A percentile compares a stretch with the other conserved stretches of the same genome.
Conservation (phyloP, 2,329 filamentous ascomycete species). For the Exophiala aquamarina region DNA sequence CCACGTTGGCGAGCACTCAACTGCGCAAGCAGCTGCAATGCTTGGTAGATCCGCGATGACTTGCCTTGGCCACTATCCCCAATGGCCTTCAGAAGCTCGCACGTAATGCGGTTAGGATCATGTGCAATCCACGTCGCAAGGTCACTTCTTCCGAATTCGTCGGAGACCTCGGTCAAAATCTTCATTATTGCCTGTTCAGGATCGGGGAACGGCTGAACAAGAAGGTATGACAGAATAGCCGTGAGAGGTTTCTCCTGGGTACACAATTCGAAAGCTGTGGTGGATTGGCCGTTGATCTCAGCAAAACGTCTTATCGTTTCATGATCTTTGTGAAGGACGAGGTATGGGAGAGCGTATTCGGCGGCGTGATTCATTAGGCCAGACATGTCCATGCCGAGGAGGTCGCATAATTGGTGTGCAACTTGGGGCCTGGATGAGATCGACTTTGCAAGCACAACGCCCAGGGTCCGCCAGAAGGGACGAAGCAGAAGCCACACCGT, state of each 20-base stretch:
- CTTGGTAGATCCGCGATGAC: slow-evolving; percentile 58
- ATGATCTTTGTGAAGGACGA: slow-evolving; percentile 74
- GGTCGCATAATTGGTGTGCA: slow-evolving; percentile 73
- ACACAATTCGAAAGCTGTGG: slow-evolving; percentile 61
- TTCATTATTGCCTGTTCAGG: slow-evolving; percentile 67
- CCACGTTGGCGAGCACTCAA: slow-evolving; percentile 50
- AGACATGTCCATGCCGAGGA: slow-evolving; percentile 69
- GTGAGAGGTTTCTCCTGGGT: slow-evolving; percentile 57
- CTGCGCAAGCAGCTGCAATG: slow-evolving; percentile 50
- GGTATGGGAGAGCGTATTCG: slow-evolving; percentile 77
- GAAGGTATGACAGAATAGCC: slow-evolving; percentile 57
- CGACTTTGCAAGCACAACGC: slow-evolving; percentile 79
- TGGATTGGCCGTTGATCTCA: slow-evolving; percentile 58
- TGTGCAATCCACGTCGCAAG: slow-evolving; percentile 69
- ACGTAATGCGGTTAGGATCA: slow-evolving; percentile 72
- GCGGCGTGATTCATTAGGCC: slow-evolving; percentile 76
- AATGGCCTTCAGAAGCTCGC: slow-evolving; percentile 78
- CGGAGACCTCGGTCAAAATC: slow-evolving; percentile 66
- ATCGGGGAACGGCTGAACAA: slow-evolving; percentile 63
- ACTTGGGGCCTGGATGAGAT: slow-evolving; percentile 78
- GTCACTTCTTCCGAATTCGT: slow-evolving; percentile 66
- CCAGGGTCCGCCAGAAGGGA: slow-evolving; percentile 86
- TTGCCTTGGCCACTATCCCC: slow-evolving; percentile 63
- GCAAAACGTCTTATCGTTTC: slow-evolving; percentile 82
- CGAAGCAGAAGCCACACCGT: slow-evolving; percentile 70